These are phyloP conservation scores for Linum tenue DNA, from an alignment of 345 rosid genomes.

Conservation along the genomic window DNA sequence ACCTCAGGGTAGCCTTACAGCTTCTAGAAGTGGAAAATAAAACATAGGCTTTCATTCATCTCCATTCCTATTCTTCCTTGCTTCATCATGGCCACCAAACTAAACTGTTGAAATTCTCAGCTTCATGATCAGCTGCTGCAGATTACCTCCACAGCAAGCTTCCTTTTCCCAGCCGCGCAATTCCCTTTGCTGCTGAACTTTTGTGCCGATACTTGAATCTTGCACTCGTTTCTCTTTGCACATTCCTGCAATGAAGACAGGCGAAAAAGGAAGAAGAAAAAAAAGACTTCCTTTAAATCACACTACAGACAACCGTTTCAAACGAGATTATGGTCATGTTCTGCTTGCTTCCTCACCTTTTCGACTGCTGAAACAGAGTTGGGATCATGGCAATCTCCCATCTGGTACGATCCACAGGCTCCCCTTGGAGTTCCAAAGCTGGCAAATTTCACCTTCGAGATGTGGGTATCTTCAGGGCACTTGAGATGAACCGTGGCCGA, in stretches of 20 bases:
- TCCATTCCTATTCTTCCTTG: too few relatives aligned
- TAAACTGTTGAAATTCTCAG: not conserved
- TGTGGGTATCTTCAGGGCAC: slow-evolving; percentile 31
- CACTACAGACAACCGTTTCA: not conserved
- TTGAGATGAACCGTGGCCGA: slow-evolving; percentile 23
- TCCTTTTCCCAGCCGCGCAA: slow-evolving; percentile 27
- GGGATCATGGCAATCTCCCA: slow-evolving; percentile 53
- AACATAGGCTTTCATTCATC: too few relatives aligned
- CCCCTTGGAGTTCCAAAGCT: slow-evolving; percentile 60
- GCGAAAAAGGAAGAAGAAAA: too few relatives aligned
- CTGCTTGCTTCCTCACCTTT: slow-evolving; percentile 24
- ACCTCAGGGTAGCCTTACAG: too few relatives aligned
- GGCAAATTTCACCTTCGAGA: slow-evolving; percentile 42
- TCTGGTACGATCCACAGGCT: slow-evolving; percentile 39
- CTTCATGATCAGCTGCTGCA: slow-evolving; percentile 21
- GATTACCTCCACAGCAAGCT: slow-evolving; percentile 39
- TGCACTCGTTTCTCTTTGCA: slow-evolving; percentile 35
- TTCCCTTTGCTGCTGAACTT: slow-evolving; percentile 25
- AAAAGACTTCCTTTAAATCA: too few relatives aligned
- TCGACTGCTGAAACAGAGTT: slow-evolving; percentile 31
- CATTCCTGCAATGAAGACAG: slow-evolving; percentile 31
- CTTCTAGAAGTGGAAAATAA: too few relatives aligned
- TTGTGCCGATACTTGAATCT: slow-evolving; percentile 28
- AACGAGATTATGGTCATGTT: not conserved
- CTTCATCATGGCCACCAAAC: too few relatives aligned